phyloP scores from a whole-genome alignment of 352 stramenopile genomes.

The Phytophthora quininea region DNA sequence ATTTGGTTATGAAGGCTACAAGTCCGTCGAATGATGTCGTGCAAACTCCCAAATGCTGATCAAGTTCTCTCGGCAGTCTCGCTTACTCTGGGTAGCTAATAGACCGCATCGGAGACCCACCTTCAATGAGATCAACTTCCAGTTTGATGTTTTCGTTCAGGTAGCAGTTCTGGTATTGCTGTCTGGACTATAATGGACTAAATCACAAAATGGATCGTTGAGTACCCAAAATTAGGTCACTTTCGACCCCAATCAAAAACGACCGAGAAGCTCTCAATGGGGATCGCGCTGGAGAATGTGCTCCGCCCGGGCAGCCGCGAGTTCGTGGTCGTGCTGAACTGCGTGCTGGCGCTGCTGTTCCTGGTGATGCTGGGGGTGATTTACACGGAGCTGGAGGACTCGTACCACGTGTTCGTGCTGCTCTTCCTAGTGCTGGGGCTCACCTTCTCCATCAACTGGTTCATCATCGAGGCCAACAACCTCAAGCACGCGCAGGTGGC shows the following conservation, averaged over 20 bases:
- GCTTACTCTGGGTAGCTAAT: too few species aligned
- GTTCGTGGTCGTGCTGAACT: conserved; percentile 79
- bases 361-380: conserved; percentile 75
- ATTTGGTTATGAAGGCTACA: too few species aligned
- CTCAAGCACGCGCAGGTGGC: conserved; percentile 50
- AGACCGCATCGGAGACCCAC: too few species aligned
- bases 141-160: too few species aligned
- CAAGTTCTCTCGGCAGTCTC: too few species aligned
- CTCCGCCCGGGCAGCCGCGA: conserved; percentile 72
- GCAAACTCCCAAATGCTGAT: too few species aligned
- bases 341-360: conserved; percentile 71
- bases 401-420: conserved; percentile 83
- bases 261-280: not conserved
- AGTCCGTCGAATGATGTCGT: too few species aligned
- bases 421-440: conserved; percentile 85
- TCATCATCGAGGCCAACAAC: conserved; percentile 78
- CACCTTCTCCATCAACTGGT: conserved; percentile 88
- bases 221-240: not conserved
- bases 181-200: not conserved
- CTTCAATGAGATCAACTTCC: too few species aligned
- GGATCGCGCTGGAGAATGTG: conserved; percentile 42
- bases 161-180: too few species aligned
- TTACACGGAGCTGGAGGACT: conserved; percentile 84
- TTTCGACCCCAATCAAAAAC: not conserved
- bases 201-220: not conserved